These are phyloP conservation scores for Nemania abortiva DNA, from an alignment of 2,329 filamentous ascomycete species.

Conservation along the genomic window DNA sequence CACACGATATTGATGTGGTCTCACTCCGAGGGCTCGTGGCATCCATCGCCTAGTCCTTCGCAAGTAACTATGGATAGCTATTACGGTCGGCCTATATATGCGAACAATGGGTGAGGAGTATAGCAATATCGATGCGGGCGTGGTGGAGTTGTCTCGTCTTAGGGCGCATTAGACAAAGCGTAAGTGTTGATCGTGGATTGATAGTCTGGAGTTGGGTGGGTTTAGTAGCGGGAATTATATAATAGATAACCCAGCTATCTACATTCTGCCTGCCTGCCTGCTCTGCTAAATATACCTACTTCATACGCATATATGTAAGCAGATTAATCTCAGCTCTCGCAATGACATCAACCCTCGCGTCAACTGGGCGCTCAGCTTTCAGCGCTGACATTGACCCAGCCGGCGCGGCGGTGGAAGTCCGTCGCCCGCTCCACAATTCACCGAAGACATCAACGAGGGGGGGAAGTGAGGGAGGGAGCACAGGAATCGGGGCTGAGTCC, in stretches of 20 bases:
- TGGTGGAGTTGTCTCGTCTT: constrained; percentile 19
- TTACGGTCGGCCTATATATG: not conserved
- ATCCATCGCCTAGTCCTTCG: constrained; percentile 24
- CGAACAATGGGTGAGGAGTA: not conserved
- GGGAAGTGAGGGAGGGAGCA: not conserved
- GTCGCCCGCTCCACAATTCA: constrained; percentile 27
- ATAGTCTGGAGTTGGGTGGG: constrained; percentile 18
- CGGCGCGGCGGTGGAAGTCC: constrained; percentile 40
- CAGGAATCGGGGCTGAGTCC: constrained; percentile 10
- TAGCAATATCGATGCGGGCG: constrained; percentile 8
- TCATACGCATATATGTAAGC: not conserved
- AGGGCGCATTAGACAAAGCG: not conserved
- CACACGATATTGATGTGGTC: constrained; percentile 37
- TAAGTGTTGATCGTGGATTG: constrained; percentile 8
- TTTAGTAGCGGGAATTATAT: constrained; percentile 19
- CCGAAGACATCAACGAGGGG: constrained; percentile 1
- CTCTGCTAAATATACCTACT: not conserved
- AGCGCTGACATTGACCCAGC: constrained; percentile 31
- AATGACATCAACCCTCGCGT: constrained; percentile 9
- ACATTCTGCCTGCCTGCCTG: not conserved
- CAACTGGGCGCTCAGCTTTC: constrained; percentile 21
- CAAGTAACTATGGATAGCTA: constrained; percentile 3
- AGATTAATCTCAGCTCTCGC: not conserved
- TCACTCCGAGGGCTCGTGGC: constrained; percentile 20
- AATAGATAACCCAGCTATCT: not conserved